phyloP scores from a whole-genome alignment of 108 stramenopile species.

The Mayamaea pseudoterrestris region DNA sequence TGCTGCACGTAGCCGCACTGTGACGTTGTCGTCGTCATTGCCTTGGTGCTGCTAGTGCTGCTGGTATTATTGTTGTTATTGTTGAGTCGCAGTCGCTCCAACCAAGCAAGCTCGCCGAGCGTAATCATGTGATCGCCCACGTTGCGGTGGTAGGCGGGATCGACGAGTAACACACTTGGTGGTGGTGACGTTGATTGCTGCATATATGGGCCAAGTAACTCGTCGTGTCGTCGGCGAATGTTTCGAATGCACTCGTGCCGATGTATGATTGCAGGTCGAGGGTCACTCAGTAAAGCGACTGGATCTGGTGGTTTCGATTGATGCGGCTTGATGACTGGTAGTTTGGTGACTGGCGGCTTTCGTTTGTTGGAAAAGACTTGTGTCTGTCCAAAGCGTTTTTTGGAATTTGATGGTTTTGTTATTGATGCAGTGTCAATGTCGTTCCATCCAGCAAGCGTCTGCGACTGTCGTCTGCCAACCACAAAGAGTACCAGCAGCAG shows the following conservation, averaged over 20 bases:
- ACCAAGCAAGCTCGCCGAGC: constrained; percentile 8
- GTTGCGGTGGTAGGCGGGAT: constrained; percentile 25
- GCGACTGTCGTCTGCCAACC: too few relatives aligned
- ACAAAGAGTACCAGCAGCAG: too few relatives aligned
- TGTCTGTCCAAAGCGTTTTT: too few relatives aligned
- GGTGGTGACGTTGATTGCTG: background rate
- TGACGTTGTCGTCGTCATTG: too few relatives aligned
- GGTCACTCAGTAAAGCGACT: background rate
- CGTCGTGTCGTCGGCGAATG: constrained; percentile 1
- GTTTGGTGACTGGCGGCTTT: too few relatives aligned
- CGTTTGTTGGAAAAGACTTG: too few relatives aligned
- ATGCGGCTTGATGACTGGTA: too few relatives aligned
- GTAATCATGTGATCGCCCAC: constrained; percentile 29
- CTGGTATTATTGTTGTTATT: background rate
- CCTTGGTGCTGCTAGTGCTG: background rate
- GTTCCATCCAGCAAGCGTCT: too few relatives aligned
- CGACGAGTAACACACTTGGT: constrained; percentile 11
- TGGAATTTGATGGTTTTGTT: too few relatives aligned
- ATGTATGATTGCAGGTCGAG: background rate
- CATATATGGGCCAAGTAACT: background rate
- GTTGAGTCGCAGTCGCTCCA: background rate
- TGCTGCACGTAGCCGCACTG: background rate
- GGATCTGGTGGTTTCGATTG: constrained; percentile 11
- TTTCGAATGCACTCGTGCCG: constrained; percentile 10
- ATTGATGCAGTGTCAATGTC: too few relatives aligned